These are phyloP conservation scores for California macrophylla DNA, from an alignment of 441 rosid genomes.

Conservation along the genomic window DNA sequence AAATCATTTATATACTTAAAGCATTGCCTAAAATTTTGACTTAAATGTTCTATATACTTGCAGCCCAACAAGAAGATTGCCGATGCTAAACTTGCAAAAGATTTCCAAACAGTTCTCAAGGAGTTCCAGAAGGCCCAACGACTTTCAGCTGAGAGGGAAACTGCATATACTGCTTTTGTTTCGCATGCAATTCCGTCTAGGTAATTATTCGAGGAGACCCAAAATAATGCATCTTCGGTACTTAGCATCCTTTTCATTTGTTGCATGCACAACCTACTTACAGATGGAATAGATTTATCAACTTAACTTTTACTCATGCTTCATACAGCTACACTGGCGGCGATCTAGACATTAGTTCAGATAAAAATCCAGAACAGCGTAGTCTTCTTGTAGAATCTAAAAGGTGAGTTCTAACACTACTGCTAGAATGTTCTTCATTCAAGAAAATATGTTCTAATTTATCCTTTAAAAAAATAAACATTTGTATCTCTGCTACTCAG, in stretches of 20 bases:
- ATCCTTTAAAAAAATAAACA: not conserved
- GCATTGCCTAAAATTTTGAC: not conserved
- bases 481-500: not conserved
- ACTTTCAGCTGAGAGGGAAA: slow-evolving; percentile 59
- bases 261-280: not conserved
- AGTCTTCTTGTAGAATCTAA: slow-evolving; percentile 67
- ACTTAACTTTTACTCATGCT: not conserved
- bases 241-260: not conserved
- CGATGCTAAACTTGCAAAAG: slow-evolving; percentile 67
- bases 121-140: slow-evolving; percentile 64
- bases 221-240: not conserved
- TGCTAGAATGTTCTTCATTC: not conserved
- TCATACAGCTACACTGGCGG: slow-evolving; percentile 43
- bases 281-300: not conserved
- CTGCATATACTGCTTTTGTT: slow-evolving; percentile 42
- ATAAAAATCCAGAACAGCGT: slow-evolving; percentile 47
- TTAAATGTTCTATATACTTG: not conserved
- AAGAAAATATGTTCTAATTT: not conserved
- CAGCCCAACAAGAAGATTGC: slow-evolving; percentile 52
- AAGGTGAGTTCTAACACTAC: slow-evolving; percentile 35
- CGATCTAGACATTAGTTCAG: slow-evolving; percentile 42
- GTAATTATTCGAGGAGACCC: slow-evolving; percentile 18
- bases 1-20: not conserved
- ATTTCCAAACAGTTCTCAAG: slow-evolving; percentile 47
- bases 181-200: slow-evolving; percentile 26